Percentiles rank a stretch among this genome's conserved stretches.
These are phyloP conservation scores for Xylaria multiplex DNA, from an alignment of 2,329 filamentous ascomycete genomes.

Conservation along the genomic window DNA sequence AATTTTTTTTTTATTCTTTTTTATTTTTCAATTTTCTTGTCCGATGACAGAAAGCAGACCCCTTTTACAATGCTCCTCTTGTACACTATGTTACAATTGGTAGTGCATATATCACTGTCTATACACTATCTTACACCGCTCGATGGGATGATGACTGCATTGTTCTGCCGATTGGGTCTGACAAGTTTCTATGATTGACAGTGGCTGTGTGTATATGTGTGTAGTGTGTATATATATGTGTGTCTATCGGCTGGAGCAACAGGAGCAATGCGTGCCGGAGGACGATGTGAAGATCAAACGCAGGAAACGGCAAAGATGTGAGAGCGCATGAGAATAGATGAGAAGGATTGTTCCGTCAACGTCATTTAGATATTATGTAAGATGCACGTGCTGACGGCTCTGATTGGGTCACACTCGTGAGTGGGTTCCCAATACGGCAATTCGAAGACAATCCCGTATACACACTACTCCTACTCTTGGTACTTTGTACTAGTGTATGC, in stretches of 20 bases:
- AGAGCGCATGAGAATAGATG: constrained; percentile 12
- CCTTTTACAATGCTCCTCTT: neutral
- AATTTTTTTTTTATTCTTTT: too few species aligned
- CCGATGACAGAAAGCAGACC: neutral
- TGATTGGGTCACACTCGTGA: constrained; percentile 6
- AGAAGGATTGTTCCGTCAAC: constrained; percentile 17
- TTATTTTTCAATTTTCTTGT: too few species aligned
- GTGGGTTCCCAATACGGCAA: constrained; percentile 4
- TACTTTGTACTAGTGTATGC: too few species aligned
- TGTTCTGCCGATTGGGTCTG: neutral
- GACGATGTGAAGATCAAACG: constrained; percentile 26
- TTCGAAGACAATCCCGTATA: neutral
- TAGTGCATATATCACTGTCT: too few species aligned
- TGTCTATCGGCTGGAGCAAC: neutral
- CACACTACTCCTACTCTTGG: too few species aligned
- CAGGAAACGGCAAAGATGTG: constrained; percentile 15
- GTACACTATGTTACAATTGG: too few species aligned
- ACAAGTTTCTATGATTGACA: neutral
- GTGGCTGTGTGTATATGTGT: constrained; percentile 12
- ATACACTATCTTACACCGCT: neutral
- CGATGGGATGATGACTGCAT: constrained; percentile 12
- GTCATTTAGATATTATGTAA: constrained; percentile 1
- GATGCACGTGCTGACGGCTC: constrained; percentile 7
- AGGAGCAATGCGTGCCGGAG: neutral
- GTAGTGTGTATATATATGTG: too few species aligned